Base-by-base conservation (phyloP, 2,329 filamentous ascomycete species). In the Ophiocordyceps robertsii region DNA sequence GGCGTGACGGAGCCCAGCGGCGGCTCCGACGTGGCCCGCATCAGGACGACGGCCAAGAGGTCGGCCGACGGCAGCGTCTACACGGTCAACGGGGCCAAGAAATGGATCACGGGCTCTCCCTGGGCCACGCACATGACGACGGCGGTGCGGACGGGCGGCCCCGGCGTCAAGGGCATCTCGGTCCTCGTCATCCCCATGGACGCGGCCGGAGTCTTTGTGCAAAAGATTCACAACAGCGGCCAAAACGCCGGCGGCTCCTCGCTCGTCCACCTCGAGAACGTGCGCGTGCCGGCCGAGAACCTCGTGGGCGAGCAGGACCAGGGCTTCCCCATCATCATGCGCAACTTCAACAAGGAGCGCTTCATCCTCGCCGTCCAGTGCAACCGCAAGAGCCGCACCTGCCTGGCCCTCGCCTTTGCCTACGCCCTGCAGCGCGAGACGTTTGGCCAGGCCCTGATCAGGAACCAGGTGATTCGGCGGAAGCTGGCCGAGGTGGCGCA, bases 1-100 rank as follows among this genome's bases (percentile, higher is more conserved):
- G 77, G 75, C 2, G 75, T 82, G 45, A 82, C 79, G 2, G 79
- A 83, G 55, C 77, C 79, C 0, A 43, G 51, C 58, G 75, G 72
- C 43, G 74, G 75, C 0, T 80, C 75, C 1, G 80, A 84, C 52
- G 77, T 84, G 3, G 77, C 76, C 1, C 73, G 72, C 47, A 70
- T 84, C 37, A 65, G 67, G 41, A 81, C 79, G 3, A 80, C 73
- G 0, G 80, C 80, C 0, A 54, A 59, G 32, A 63, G 62, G 24
- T 48, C 56, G 0, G 12, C 47, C 2, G 63, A 72, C 32, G 72
- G 69, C 0, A 61, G 65, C 30, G 55, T 63, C 39, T 83, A 80
- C 50, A 52, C 80, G 31, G 75, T 82, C n/a, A 80, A 79, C 44
- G 79, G 78, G 0, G 69, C 70, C 40, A 82, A 83, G 64, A 80